These are phyloP conservation scores for Penicillium coffeae DNA, from an alignment of 495 filamentous ascomycete genomes.

Conservation along the genomic window DNA sequence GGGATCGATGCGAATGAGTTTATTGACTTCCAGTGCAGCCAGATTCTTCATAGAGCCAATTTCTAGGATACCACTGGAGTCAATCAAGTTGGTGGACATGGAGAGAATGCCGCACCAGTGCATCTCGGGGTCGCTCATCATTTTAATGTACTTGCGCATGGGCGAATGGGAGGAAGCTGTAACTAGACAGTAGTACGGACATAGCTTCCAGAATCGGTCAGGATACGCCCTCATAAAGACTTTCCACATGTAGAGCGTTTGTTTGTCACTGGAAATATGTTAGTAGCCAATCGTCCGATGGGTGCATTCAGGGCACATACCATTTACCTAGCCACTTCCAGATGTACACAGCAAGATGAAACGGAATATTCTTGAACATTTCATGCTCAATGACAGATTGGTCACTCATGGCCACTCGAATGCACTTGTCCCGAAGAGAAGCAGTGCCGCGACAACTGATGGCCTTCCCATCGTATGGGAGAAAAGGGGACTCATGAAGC, in stretches of 20 bases:
- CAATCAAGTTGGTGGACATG: constrained; percentile 21
- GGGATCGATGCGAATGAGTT: neutral
- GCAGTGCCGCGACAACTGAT: too few relatives aligned
- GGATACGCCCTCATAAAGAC: constrained; percentile 36
- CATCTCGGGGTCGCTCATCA: constrained; percentile 25
- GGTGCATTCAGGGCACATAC: constrained; percentile 14
- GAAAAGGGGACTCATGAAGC: too few relatives aligned
- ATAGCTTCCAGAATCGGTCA: constrained; percentile 20
- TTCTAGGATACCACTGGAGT: constrained; percentile 30
- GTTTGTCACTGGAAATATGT: constrained; percentile 27
- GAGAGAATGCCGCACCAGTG: constrained; percentile 33
- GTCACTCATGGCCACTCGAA: too few relatives aligned
- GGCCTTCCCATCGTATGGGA: too few relatives aligned
- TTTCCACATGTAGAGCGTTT: constrained; percentile 42
- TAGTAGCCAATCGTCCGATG: neutral
- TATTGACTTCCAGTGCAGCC: constrained; percentile 34
- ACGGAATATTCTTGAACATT: constrained; percentile 26
- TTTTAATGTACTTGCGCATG: constrained; percentile 30
- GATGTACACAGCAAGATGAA: constrained; percentile 34
- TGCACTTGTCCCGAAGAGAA: too few relatives aligned
- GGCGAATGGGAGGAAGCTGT: constrained; percentile 21
- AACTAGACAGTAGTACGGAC: constrained; percentile 21
- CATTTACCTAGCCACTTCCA: constrained; percentile 35
- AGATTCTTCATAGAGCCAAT: constrained; percentile 35
- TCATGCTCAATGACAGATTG: neutral